phyloP scores from a whole-genome alignment of 306 rosid genomes.

The Cucurbita pepo region DNA sequence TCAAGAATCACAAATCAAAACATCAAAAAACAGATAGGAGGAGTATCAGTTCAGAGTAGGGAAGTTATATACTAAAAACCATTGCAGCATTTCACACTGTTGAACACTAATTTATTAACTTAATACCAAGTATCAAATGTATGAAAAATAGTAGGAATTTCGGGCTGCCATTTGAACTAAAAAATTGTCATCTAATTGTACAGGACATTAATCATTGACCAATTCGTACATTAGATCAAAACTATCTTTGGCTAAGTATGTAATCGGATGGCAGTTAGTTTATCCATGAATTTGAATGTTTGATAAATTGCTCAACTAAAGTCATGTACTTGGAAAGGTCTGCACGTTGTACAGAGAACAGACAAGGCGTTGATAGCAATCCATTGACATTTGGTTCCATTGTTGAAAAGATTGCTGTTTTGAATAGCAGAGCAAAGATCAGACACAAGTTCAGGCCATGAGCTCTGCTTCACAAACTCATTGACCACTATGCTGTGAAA shows the following conservation, averaged over 20 bases:
- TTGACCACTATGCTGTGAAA: constrained; percentile 38
- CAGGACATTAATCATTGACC: not conserved
- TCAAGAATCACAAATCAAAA: not conserved
- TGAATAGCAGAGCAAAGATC: constrained; percentile 51
- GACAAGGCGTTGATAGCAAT: constrained; percentile 41
- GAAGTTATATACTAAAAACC: not conserved
- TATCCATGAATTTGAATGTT: not conserved
- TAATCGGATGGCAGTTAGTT: not conserved
- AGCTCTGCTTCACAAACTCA: constrained; percentile 53
- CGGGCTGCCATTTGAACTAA: not conserved
- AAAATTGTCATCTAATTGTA: not conserved
- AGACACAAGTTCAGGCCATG: constrained; percentile 66
- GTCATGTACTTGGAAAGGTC: constrained; percentile 64
- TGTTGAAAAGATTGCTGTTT: constrained; percentile 38
- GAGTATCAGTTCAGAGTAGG: not conserved
- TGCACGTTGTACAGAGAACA: constrained; percentile 61
- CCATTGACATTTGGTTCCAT: constrained; percentile 26
- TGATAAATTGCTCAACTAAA: not conserved
- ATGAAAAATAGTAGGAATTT: not conserved
- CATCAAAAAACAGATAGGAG: not conserved
- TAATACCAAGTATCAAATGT: not conserved
- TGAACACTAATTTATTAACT: not conserved
- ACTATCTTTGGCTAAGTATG: not conserved
- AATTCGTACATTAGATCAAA: not conserved
- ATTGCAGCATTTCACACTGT: not conserved